Evolutionary conservation across 345 rosid genomes (phyloP).

Genomic region (Eutrema yunnanense): DNA sequence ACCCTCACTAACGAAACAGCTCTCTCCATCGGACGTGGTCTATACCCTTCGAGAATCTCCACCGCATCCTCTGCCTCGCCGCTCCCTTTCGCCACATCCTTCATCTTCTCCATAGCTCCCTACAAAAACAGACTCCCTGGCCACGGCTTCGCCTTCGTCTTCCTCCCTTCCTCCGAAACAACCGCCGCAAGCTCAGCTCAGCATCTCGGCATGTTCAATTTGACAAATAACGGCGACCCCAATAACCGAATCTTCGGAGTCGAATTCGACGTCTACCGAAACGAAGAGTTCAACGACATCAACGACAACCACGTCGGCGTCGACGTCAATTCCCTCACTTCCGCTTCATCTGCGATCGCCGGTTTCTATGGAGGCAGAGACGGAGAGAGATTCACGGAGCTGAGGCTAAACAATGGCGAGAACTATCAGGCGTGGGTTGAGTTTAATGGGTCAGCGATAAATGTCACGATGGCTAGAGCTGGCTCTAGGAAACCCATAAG

Average conservation of each 20-base stretch:
- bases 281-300: constrained; percentile 65
- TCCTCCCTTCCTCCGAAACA: constrained; percentile 41
- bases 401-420: constrained; percentile 51
- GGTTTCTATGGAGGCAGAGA: constrained; percentile 46
- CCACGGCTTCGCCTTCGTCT: constrained; percentile 64
- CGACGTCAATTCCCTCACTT: constrained; percentile 58
- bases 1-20: constrained; percentile 52
- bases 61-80: constrained; percentile 28
- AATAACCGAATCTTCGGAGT: constrained; percentile 46
- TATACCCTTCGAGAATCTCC: constrained; percentile 45
- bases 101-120: constrained; percentile 67
- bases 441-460: constrained; percentile 38
- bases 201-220: constrained; percentile 54
- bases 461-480: constrained; percentile 36
- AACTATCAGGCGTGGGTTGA: constrained; percentile 88
- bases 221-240: constrained; percentile 39
- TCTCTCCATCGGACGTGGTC: constrained; percentile 55
- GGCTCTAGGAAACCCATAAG: constrained; percentile 29
- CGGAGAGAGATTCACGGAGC: constrained; percentile 4
- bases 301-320: constrained; percentile 69
- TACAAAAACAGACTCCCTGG: constrained; percentile 41
- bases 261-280: constrained; percentile 64
- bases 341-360: constrained; percentile 31
- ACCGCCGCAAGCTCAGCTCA: constrained; percentile 40
- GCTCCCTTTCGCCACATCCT: constrained; percentile 65